Conservation (phyloP, 1,139 yeast genomes). For the Geotrichum cucujoidarum region DNA sequence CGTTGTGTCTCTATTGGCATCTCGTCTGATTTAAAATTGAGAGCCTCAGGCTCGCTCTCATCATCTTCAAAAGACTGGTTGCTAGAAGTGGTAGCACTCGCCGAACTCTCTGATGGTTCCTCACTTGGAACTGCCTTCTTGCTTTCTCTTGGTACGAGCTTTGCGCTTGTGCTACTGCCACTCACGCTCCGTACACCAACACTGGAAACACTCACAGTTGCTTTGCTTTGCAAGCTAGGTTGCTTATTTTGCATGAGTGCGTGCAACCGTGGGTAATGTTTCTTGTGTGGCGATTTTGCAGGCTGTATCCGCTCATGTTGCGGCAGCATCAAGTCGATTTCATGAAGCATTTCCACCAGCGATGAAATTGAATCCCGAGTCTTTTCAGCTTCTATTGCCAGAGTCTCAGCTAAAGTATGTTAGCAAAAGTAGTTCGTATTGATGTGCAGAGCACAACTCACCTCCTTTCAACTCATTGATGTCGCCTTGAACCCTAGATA, state of each 20-base stretch:
- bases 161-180: neutral
- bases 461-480: conserved; percentile 19
- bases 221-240: neutral
- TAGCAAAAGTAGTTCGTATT: neutral
- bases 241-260: conserved; percentile 22
- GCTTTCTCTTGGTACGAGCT: neutral
- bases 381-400: conserved; percentile 22
- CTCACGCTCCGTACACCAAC: neutral
- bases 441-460: conserved; percentile 1
- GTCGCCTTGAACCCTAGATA: conserved; percentile 18
- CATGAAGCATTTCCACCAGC: conserved; percentile 22
- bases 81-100: too few species aligned
- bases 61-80: too few species aligned
- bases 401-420: conserved; percentile 8
- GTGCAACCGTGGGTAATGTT: conserved; percentile 33
- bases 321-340: conserved; percentile 29
- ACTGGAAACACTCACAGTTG: neutral
- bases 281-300: conserved; percentile 26
- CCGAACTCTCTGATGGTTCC: too few species aligned
- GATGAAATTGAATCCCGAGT: conserved; percentile 21
- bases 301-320: conserved; percentile 27
- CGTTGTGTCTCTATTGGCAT: too few species aligned
- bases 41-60: too few species aligned
- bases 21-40: too few species aligned
- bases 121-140: too few species aligned